These are phyloP conservation scores for Trichosporon ovoides DNA, from an alignment of 1,284 basidiomycete species.

Conservation along the genomic window DNA sequence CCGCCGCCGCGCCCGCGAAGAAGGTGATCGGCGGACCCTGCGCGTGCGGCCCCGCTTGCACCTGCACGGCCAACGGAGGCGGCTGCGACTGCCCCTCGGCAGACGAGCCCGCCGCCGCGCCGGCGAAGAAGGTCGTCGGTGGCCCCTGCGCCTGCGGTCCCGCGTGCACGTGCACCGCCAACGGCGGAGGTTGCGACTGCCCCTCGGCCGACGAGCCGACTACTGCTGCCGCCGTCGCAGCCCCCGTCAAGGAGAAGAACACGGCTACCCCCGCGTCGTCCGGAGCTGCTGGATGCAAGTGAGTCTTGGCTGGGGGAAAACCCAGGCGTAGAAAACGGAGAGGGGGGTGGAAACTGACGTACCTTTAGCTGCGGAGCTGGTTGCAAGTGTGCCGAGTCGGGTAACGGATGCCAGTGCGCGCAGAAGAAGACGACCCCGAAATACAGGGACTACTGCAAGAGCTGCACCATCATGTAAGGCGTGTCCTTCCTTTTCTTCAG, in stretches of 20 bases:
- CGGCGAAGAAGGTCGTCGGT: not conserved
- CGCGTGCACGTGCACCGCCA: slow-evolving; percentile 1
- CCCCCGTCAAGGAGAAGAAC: not conserved
- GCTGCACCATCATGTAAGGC: not conserved
- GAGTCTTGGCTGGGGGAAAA: no score
- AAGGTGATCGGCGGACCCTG: not conserved
- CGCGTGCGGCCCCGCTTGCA: not conserved
- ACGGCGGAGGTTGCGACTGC: slow-evolving; percentile 5
- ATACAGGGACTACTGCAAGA: slow-evolving; percentile 1
- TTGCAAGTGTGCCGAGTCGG: slow-evolving; percentile 7
- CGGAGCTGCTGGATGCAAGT: slow-evolving; percentile 18
- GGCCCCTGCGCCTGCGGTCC: not conserved
- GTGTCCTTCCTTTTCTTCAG: not conserved
- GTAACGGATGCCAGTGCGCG: not conserved
- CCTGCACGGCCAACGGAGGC: not conserved
- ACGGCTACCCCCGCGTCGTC: slow-evolving; percentile 1
- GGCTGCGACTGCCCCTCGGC: not conserved
- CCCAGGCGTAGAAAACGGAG: no score
- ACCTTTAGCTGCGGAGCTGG: not conserved
- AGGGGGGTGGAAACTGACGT: not conserved
- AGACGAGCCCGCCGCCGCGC: not conserved
- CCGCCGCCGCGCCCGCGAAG: not conserved
- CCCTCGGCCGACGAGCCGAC: not conserved
- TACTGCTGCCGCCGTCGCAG: not conserved
- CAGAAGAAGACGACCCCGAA: not conserved